These are phyloP conservation scores for Aspergillus biplanus DNA, from an alignment of 495 filamentous ascomycete species.

Conservation along the genomic window DNA sequence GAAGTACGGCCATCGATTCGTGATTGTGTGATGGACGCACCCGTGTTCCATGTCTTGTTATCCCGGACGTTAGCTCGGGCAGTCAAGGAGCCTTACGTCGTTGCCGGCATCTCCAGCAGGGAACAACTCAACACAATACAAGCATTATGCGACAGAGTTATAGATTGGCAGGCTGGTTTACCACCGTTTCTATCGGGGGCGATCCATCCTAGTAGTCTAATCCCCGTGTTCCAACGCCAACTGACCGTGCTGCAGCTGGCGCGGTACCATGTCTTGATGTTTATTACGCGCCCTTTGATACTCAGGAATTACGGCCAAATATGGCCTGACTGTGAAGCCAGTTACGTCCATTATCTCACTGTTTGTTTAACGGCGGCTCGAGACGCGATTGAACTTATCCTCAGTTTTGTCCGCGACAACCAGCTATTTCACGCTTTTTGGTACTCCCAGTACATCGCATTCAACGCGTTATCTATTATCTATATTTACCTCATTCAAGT, in stretches of 20 bases:
- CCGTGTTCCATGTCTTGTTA: conserved; percentile 30
- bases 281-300: conserved; percentile 32
- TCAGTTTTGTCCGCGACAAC: conserved; percentile 29
- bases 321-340: conserved; percentile 21
- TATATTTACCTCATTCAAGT: conserved; percentile 35
- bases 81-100: conserved; percentile 30
- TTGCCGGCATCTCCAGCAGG: conserved; percentile 22
- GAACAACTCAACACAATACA: conserved; percentile 26
- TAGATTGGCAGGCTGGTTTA: conserved; percentile 29
- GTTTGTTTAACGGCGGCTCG: conserved; percentile 27
- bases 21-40: conserved; percentile 37
- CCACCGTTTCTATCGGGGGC: conserved; percentile 28
- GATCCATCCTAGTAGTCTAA: conserved; percentile 32
- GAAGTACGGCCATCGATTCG: conserved; percentile 10
- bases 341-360: conserved; percentile 23
- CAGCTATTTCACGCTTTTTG: conserved; percentile 33
- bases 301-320: conserved; percentile 30
- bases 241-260: conserved; percentile 32
- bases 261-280: conserved; percentile 32
- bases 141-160: conserved; percentile 18
- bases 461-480: conserved; percentile 36
- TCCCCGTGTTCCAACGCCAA: conserved; percentile 30
- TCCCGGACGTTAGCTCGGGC: conserved; percentile 30
- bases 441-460: conserved; percentile 38
- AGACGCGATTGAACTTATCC: conserved; percentile 30